These are phyloP conservation scores for Calonectria pseudoreteaudii DNA, from an alignment of 2,329 filamentous ascomycete genomes.

Conservation along the genomic window DNA sequence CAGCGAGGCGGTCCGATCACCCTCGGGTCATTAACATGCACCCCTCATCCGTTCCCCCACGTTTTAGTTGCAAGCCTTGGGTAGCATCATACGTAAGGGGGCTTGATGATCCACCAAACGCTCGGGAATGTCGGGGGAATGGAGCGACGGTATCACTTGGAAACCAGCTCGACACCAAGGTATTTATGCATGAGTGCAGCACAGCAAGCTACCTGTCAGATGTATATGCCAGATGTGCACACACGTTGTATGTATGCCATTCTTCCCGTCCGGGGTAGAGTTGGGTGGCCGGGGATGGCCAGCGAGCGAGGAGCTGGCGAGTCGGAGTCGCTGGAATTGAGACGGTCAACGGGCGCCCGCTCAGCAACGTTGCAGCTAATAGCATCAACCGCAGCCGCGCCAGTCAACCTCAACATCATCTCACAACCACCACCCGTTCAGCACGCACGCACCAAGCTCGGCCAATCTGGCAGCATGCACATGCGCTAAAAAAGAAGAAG, in stretches of 20 bases:
- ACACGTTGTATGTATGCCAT: background rate
- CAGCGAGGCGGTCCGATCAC: background rate
- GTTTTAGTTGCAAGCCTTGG: conserved; percentile 22
- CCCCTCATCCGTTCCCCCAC: conserved; percentile 27
- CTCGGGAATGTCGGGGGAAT: conserved; percentile 23
- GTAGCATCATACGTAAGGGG: conserved; percentile 14
- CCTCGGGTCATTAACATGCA: conserved; percentile 23
- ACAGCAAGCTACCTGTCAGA: conserved; percentile 1
- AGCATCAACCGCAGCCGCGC: background rate
- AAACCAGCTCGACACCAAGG: background rate
- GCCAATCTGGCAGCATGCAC: background rate
- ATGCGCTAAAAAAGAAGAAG: conserved; percentile 20
- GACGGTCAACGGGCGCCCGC: background rate
- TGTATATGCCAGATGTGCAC: conserved; percentile 1
- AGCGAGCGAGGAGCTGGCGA: conserved; percentile 1
- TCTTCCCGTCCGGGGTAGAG: background rate
- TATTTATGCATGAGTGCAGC: background rate
- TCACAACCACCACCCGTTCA: background rate
- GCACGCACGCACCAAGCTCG: background rate
- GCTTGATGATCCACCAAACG: conserved; percentile 13
- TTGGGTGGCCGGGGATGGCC: background rate
- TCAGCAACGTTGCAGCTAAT: conserved; percentile 3
- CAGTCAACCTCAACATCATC: background rate
- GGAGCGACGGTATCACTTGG: background rate
- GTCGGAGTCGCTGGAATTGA: conserved; percentile 16